Evolutionary conservation across 1,139 yeast species (phyloP), one percentile per base, ranked within the genome.

Genomic region (Debaryomyces sp.): DNA sequence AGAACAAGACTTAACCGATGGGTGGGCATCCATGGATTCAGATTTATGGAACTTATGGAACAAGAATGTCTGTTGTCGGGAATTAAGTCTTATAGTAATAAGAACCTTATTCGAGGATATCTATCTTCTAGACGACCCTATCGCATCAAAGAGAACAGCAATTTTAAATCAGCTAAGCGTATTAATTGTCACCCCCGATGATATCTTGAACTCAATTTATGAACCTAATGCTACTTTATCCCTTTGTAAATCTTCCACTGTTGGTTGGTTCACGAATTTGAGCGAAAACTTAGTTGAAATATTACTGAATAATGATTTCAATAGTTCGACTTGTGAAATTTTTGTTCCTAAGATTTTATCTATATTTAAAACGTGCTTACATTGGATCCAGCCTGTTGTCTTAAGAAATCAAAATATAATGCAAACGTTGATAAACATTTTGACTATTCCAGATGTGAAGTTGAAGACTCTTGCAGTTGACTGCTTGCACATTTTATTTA

Each of bases 191-290:
- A 84, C 96, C 0, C 89, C 96, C 0, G 83, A 82, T 54, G 73
- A 75, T 7, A 78, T 89, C 6, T 77, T 92, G 52, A 78, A 81
- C 41, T 69, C 78, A 41, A 77, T 87, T 44, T 94, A 90, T 64
- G 94, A 89, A 54, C 83, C 87, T 45, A 85, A 89, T 48, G 84
- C 84, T 33, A 78, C 80, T 46, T 75, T 87, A 52, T 66, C 82
- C 24, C 65, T 77, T 17, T 83, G 88, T 60, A 85, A 87, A 53
- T 80, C 84, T 35, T 83, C 86, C 21, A 64, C 73, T 6, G 87
- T 85, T 45, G 99, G 99, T 32, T 95, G 99, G 99, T 84, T 95
- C 51, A 65, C 75, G 13, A 75, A 84, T 37, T 92, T 97, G 96
- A 77, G 87, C 41, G 68, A 75, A 42, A 81, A 84, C 45, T 67